Conservation (phyloP, 345 rosid species). For the Corchorus capsularis region DNA sequence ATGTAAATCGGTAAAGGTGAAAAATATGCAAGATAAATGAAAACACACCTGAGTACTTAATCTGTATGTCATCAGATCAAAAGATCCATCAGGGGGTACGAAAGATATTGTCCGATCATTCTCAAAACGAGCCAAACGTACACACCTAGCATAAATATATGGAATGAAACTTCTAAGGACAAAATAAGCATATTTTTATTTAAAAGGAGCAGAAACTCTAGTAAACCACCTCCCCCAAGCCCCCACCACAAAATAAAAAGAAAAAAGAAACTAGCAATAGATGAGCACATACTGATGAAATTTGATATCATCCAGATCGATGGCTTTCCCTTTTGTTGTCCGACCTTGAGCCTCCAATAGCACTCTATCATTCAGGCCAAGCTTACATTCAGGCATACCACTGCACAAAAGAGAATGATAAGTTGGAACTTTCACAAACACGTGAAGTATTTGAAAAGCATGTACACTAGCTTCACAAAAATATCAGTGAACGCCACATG, state of each 20-base stretch:
- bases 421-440: neutral
- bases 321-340: constrained; percentile 74
- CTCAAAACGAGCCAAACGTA: constrained; percentile 68
- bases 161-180: neutral
- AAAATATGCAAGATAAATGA: neutral
- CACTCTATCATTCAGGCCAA: constrained; percentile 80
- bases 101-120: constrained; percentile 62
- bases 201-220: constrained; percentile 7
- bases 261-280: neutral
- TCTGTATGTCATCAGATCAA: constrained; percentile 57
- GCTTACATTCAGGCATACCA: constrained; percentile 90
- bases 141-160: constrained; percentile 50
- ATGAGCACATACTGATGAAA: constrained; percentile 68
- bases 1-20: no score
- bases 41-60: constrained; percentile 16
- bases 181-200: neutral
- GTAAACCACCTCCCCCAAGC: neutral
- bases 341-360: constrained; percentile 82
- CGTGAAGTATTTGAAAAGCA: neutral
- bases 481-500: neutral
- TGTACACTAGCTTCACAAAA: neutral
- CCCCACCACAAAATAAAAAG: neutral
- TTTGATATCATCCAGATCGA: constrained; percentile 81
- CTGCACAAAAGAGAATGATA: constrained; percentile 34
- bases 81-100: constrained; percentile 61